Percentiles rank a stretch among this genome's conserved stretches.
These are phyloP conservation scores for Adansonia rubrostipa DNA, from an alignment of 441 rosid genomes.

Conservation along the genomic window DNA sequence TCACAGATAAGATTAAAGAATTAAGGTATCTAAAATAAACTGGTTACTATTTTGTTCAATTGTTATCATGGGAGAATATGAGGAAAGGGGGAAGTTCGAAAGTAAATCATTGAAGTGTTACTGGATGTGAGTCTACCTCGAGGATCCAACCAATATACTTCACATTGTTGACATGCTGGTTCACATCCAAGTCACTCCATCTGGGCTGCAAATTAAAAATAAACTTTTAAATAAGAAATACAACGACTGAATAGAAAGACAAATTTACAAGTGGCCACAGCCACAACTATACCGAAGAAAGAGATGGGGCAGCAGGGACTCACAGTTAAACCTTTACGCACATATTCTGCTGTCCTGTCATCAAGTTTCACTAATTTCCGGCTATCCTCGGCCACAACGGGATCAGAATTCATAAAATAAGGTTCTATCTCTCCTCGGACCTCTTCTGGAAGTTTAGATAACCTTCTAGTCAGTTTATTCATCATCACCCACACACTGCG, in stretches of 20 bases:
- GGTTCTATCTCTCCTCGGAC: conserved; percentile 91
- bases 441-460: conserved; percentile 93
- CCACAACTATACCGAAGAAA: not conserved
- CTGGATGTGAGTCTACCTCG: conserved; percentile 53
- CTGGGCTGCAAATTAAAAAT: conserved; percentile 67
- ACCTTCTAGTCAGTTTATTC: conserved; percentile 93
- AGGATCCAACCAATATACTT: conserved; percentile 98
- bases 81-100: not conserved
- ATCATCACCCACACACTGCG: conserved; percentile 98
- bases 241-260: not conserved
- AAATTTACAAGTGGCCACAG: not conserved
- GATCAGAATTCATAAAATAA: conserved; percentile 63
- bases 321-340: conserved; percentile 84
- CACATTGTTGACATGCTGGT: conserved; percentile 99
- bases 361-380: conserved; percentile 89
- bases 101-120: conserved; percentile 1
- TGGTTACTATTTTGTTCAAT: not conserved
- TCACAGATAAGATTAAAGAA: not conserved
- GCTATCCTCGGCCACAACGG: conserved; percentile 78
- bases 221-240: conserved; percentile 14
- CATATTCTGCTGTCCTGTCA: conserved; percentile 71
- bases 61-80: not conserved
- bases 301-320: conserved; percentile 33
- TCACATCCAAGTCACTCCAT: conserved; percentile 96
- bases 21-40: not conserved